Percentiles rank a stretch among this genome's conserved stretches.
phyloP scores from a whole-genome alignment of 2,329 filamentous ascomycete species.

The Cercospora sesami region DNA sequence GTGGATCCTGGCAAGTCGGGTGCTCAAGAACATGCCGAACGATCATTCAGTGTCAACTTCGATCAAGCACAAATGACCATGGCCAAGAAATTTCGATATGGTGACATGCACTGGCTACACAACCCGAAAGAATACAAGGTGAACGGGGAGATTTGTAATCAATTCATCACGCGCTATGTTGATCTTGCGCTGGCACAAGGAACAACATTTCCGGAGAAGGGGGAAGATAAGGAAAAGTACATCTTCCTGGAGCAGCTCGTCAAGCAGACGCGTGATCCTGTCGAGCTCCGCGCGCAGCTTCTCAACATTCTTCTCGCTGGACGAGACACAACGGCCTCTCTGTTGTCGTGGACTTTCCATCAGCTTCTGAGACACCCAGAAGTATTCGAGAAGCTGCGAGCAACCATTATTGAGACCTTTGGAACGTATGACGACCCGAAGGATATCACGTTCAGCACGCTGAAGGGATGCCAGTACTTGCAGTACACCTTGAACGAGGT shows the following conservation, averaged over 20 bases:
- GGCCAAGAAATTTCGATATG: slow-evolving; percentile 41
- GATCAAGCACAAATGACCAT: slow-evolving; percentile 45
- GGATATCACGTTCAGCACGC: slow-evolving; percentile 55
- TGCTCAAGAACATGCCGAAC: slow-evolving; percentile 32
- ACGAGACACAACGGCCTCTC: slow-evolving; percentile 58
- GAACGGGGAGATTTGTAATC: slow-evolving; percentile 45
- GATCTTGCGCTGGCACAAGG: slow-evolving; percentile 45
- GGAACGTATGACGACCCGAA: slow-evolving; percentile 46
- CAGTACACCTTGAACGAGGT: slow-evolving; percentile 51
- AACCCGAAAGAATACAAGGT: slow-evolving; percentile 42
- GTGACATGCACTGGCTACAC: slow-evolving; percentile 41
- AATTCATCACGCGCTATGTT: slow-evolving; percentile 50
- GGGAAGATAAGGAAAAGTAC: slow-evolving; percentile 41
- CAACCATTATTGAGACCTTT: slow-evolving; percentile 52
- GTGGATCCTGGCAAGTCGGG: slow-evolving; percentile 27
- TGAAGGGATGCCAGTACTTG: slow-evolving; percentile 72
- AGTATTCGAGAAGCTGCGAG: slow-evolving; percentile 51
- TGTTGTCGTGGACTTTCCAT: slow-evolving; percentile 57
- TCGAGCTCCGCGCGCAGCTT: slow-evolving; percentile 47
- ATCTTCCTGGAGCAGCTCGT: slow-evolving; percentile 51
- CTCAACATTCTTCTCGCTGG: slow-evolving; percentile 68
- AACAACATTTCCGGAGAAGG: slow-evolving; percentile 20
- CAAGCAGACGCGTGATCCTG: slow-evolving; percentile 48
- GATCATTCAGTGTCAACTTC: slow-evolving; percentile 47
- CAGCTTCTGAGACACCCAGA: slow-evolving; percentile 54